A percentile compares a stretch with the other conserved stretches of the same genome.
phyloP scores from a whole-genome alignment of 805 yeast species.

The Candida anglica region DNA sequence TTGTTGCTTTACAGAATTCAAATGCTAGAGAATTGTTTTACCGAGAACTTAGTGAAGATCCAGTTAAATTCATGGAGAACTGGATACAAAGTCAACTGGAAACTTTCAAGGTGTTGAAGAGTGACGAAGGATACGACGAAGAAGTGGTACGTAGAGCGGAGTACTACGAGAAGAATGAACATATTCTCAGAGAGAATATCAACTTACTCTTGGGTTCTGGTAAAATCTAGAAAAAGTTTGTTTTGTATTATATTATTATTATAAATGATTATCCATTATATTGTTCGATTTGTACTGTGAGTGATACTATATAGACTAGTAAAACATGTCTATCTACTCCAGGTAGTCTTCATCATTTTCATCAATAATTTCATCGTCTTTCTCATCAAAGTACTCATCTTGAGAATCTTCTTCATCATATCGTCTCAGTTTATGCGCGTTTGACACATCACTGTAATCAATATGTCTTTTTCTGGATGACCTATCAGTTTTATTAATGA shows the following conservation, averaged over 20 bases:
- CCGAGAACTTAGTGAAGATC: slow-evolving; percentile 67
- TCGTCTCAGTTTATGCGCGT: slow-evolving; percentile 1
- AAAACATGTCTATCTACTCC: not conserved
- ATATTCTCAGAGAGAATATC: slow-evolving; percentile 68
- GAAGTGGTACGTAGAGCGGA: slow-evolving; percentile 82
- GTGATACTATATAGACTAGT: not conserved
- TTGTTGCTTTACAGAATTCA: slow-evolving; percentile 51
- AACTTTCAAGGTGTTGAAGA: slow-evolving; percentile 77
- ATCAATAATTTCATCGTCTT: slow-evolving; percentile 10
- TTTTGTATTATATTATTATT: not conserved
- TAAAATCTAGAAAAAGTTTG: slow-evolving; percentile 24
- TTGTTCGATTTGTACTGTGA: not conserved
- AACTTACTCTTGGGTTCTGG: slow-evolving; percentile 66
- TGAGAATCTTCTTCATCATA: slow-evolving; percentile 9
- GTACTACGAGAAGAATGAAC: slow-evolving; percentile 68
- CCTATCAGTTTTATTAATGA: slow-evolving; percentile 7
- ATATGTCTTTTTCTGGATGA: slow-evolving; percentile 13
- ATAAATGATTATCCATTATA: not conserved
- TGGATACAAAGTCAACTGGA: slow-evolving; percentile 81
- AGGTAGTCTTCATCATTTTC: slow-evolving; percentile 15
- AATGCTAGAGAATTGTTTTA: slow-evolving; percentile 75
- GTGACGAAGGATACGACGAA: slow-evolving; percentile 88
- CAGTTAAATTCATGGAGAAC: slow-evolving; percentile 66
- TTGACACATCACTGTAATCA: slow-evolving; percentile 15
- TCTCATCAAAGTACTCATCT: slow-evolving; percentile 16